Conservation (phyloP, 2,329 filamentous ascomycete species). For the Aspergillus puulaauensis region DNA sequence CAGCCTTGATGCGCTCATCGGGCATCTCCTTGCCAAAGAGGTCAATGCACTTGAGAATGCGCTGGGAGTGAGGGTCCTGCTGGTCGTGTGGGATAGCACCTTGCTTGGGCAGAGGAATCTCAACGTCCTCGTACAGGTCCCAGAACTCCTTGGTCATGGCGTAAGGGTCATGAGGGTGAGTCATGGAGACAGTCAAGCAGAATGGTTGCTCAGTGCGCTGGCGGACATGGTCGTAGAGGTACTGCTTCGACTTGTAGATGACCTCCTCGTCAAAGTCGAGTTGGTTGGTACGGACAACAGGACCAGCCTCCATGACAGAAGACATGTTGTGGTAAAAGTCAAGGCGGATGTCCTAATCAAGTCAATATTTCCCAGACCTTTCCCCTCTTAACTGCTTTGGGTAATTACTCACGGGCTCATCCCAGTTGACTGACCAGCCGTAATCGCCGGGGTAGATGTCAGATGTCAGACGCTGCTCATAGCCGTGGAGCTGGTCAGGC, state of each 20-base stretch:
- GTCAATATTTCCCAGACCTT: slow-evolving; percentile 12
- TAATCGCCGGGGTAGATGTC: slow-evolving; percentile 95
- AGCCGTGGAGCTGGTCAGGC: slow-evolving; percentile 85
- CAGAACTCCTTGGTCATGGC: slow-evolving; percentile 92
- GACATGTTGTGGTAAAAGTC: slow-evolving; percentile 98
- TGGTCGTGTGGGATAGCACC: slow-evolving; percentile 71
- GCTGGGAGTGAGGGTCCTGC: slow-evolving; percentile 83
- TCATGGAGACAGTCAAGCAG: slow-evolving; percentile 86
- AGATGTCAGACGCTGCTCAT: slow-evolving; percentile 87
- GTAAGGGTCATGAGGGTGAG: slow-evolving; percentile 92
- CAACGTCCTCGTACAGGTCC: slow-evolving; percentile 85
- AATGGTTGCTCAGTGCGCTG: slow-evolving; percentile 76
- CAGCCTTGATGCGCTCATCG: slow-evolving; percentile 81
- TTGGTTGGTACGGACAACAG: slow-evolving; percentile 89
- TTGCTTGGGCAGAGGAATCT: slow-evolving; percentile 79
- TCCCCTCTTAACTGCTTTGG: background rate
- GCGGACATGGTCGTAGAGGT: slow-evolving; percentile 87
- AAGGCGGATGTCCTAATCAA: slow-evolving; percentile 55
- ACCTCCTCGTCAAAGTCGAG: slow-evolving; percentile 95
- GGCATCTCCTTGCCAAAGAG: slow-evolving; percentile 81
- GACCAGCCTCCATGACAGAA: slow-evolving; percentile 85
- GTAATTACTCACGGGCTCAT: slow-evolving; percentile 63
- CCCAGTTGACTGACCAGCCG: slow-evolving; percentile 95
- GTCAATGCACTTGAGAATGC: slow-evolving; percentile 82
- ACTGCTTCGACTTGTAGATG: slow-evolving; percentile 87